Evolutionary conservation across 148 eudicot genomes (phyloP).

Genomic region (Rhododendron vialii): DNA sequence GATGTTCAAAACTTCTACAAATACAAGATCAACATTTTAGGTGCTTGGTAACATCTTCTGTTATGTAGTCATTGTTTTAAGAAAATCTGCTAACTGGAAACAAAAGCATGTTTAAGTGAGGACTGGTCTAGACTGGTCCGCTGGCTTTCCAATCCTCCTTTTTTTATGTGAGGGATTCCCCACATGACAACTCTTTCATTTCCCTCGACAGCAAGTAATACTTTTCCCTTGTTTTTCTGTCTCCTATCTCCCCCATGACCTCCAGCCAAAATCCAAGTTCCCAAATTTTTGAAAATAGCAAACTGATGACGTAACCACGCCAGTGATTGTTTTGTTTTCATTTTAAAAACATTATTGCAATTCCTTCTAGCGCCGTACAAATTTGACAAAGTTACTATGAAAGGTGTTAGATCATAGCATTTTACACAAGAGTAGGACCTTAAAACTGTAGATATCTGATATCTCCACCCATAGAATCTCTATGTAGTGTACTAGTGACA

Average conservation of each 20-base stretch:
- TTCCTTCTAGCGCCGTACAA: not conserved
- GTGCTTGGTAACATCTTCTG: too few species aligned
- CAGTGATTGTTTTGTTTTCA: not conserved
- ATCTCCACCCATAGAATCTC: too few species aligned
- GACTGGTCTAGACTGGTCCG: too few species aligned
- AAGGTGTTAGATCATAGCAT: not conserved
- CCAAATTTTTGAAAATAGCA: not conserved
- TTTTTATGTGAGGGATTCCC: not conserved
- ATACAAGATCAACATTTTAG: too few species aligned
- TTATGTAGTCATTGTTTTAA: too few species aligned
- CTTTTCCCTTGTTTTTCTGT: not conserved
- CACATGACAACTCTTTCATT: not conserved
- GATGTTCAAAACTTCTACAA: too few species aligned
- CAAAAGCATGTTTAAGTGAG: too few species aligned
- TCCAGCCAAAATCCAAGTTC: not conserved
- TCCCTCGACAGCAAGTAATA: not conserved
- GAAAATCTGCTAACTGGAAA: too few species aligned
- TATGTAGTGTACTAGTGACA: too few species aligned
- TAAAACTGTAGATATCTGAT: too few species aligned
- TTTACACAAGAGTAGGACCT: too few species aligned
- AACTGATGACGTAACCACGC: not conserved
- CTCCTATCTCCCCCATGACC: not conserved
- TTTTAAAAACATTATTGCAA: not conserved
- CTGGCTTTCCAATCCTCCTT: too few species aligned
- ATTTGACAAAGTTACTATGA: not conserved